Conservation (phyloP, 2,329 filamentous ascomycete species). For the Alternaria longipes region DNA sequence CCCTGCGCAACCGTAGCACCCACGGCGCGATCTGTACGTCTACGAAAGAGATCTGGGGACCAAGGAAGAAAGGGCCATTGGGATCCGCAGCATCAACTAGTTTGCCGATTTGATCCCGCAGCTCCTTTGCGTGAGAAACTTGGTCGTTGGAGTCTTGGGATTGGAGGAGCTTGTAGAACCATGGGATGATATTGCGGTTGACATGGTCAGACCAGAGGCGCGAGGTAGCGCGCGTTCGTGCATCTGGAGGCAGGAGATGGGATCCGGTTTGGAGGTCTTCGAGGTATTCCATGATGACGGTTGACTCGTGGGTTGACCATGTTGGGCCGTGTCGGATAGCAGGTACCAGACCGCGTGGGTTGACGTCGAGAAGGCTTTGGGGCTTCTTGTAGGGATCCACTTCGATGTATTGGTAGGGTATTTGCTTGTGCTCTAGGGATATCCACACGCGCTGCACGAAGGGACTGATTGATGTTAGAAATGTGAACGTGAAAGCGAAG, state of each 20-base stretch:
- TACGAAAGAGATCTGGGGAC: slow-evolving; percentile 67
- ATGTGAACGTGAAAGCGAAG: slow-evolving; percentile 22
- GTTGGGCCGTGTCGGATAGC: slow-evolving; percentile 75
- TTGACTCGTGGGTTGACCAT: slow-evolving; percentile 84
- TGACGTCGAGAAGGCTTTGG: slow-evolving; percentile 75
- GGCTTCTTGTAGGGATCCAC: slow-evolving; percentile 82
- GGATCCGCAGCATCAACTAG: slow-evolving; percentile 66
- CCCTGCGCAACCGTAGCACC: slow-evolving; percentile 72
- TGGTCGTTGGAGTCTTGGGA: slow-evolving; percentile 69
- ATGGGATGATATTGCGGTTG: slow-evolving; percentile 77
- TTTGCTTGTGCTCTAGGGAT: slow-evolving; percentile 78
- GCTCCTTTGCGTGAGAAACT: slow-evolving; percentile 65
- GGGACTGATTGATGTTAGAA: slow-evolving; percentile 62
- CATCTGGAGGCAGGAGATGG: slow-evolving; percentile 70
- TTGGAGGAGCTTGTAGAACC: slow-evolving; percentile 78
- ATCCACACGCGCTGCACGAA: slow-evolving; percentile 93
- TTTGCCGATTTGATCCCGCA: slow-evolving; percentile 72
- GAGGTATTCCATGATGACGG: slow-evolving; percentile 86
- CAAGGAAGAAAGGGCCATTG: slow-evolving; percentile 75
- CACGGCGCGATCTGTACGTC: slow-evolving; percentile 81
- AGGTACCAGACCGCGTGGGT: slow-evolving; percentile 78
- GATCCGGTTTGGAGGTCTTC: slow-evolving; percentile 74
- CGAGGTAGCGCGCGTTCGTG: slow-evolving; percentile 75
- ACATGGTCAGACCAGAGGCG: slow-evolving; percentile 85
- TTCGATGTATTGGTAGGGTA: slow-evolving; percentile 87